A percentile compares a stretch with the other conserved stretches of the same genome.
Evolutionary conservation across 2,329 filamentous ascomycete genomes (phyloP).

Genomic region (Cladosporium austrohemisphaericum): DNA sequence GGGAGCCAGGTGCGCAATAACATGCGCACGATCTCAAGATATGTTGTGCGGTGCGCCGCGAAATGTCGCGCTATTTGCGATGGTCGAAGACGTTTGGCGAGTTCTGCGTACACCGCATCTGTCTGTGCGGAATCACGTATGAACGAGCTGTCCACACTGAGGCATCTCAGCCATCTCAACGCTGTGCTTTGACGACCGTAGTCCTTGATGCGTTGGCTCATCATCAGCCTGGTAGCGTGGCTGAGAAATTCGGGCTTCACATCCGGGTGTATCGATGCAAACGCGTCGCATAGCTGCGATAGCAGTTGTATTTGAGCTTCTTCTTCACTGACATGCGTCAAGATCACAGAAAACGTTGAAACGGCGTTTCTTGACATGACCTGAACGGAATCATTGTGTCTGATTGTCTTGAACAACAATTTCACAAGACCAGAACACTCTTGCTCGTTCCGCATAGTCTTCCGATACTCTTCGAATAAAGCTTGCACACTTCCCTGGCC

Average conservation of each 20-base stretch:
- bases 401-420: neutral
- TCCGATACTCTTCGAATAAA: neutral
- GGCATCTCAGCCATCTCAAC: neutral
- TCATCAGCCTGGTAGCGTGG: neutral
- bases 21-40: conserved; percentile 15
- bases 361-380: neutral
- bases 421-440: neutral
- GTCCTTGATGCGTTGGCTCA: too few relatives aligned
- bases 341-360: neutral
- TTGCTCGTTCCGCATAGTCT: neutral
- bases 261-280: neutral
- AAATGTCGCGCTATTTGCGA: conserved; percentile 20
- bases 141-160: neutral
- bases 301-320: neutral
- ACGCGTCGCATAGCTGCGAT: neutral
- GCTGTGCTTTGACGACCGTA: too few relatives aligned
- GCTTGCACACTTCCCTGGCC: neutral
- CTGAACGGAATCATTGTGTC: neutral
- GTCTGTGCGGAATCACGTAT: neutral
- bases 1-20: conserved; percentile 24
- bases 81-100: neutral
- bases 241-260: neutral
- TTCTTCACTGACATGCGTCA: neutral
- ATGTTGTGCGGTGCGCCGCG: neutral
- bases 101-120: conserved; percentile 8